A percentile compares a stretch with the other conserved stretches of the same genome.
Conservation (phyloP, 139 green algal genomes). For the Tetraselmis chui region DNA sequence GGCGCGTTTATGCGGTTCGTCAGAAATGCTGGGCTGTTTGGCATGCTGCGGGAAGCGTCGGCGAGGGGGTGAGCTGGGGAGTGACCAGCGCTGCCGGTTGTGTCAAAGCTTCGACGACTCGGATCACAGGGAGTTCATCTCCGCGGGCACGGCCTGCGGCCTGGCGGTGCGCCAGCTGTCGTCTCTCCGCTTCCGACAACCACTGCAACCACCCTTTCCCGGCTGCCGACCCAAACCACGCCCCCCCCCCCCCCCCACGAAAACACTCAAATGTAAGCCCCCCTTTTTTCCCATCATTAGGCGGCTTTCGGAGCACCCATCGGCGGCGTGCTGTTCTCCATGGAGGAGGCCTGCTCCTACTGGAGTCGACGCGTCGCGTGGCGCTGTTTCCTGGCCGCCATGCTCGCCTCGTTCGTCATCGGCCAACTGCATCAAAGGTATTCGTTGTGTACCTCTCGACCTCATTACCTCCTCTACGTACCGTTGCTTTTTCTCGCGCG, state of each 20-base stretch:
- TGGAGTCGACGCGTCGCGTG: constrained; percentile 72
- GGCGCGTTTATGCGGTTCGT: no score
- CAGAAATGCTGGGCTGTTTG: not conserved
- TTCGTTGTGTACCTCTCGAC: not conserved
- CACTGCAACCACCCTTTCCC: no score
- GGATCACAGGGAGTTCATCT: constrained; percentile 80
- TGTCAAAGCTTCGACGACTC: constrained; percentile 45
- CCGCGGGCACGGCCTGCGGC: constrained; percentile 69
- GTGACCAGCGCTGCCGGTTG: constrained; percentile 35
- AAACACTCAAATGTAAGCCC: no score
- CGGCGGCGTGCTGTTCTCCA: constrained; percentile 85
- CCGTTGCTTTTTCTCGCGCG: not conserved
- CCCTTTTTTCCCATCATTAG: no score
- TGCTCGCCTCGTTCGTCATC: constrained; percentile 58
- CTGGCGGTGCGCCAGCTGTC: constrained; percentile 55
- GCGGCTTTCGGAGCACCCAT: constrained; percentile 82
- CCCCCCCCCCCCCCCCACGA: no score
- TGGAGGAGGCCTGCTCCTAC: constrained; percentile 76
- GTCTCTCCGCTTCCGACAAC: no score
- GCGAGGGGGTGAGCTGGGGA: constrained; percentile 3
- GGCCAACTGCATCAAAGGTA: constrained; percentile 31
- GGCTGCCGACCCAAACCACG: no score
- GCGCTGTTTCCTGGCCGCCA: constrained; percentile 77
- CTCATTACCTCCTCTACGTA: not conserved
- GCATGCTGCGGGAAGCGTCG: not conserved